These are phyloP conservation scores for Lentinula guzmanii DNA, from an alignment of 768 basidiomycete species.

Conservation along the genomic window DNA sequence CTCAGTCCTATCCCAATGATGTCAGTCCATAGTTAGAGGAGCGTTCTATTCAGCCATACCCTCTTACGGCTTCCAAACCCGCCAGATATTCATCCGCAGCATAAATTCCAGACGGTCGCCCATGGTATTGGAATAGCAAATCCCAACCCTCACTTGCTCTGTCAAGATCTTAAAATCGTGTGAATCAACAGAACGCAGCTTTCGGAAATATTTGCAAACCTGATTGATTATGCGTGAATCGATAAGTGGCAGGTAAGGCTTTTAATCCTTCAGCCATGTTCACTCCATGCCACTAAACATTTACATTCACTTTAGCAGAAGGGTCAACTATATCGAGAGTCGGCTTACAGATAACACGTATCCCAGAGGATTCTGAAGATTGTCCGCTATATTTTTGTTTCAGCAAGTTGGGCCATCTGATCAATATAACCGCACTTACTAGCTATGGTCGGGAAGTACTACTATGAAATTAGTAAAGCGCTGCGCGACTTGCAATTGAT, in stretches of 20 bases:
- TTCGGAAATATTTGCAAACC: slow-evolving; percentile 21
- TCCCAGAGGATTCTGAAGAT: slow-evolving; percentile 6
- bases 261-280: slow-evolving; percentile 56
- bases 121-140: slow-evolving; percentile 51
- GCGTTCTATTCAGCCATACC: slow-evolving; percentile 21
- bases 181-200: neutral
- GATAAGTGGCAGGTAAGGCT: slow-evolving; percentile 45
- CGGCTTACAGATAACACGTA: slow-evolving; percentile 7
- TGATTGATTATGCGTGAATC: slow-evolving; percentile 52
- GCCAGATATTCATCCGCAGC: slow-evolving; percentile 55
- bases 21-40: neutral
- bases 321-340: neutral
- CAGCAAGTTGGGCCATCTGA: neutral
- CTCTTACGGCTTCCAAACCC: slow-evolving; percentile 47
- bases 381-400: neutral
- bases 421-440: neutral
- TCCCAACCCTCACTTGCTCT: slow-evolving; percentile 48
- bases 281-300: slow-evolving; percentile 46
- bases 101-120: slow-evolving; percentile 48
- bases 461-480: neutral
- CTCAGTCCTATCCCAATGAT: slow-evolving; percentile 33
- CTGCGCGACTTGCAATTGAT: neutral
- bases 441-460: slow-evolving; percentile 3
- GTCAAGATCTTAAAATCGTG: slow-evolving; percentile 33
- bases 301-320: neutral